Base-by-base conservation (phyloP, 2,329 filamentous ascomycete genomes). In the Penicillium sp. region DNA sequence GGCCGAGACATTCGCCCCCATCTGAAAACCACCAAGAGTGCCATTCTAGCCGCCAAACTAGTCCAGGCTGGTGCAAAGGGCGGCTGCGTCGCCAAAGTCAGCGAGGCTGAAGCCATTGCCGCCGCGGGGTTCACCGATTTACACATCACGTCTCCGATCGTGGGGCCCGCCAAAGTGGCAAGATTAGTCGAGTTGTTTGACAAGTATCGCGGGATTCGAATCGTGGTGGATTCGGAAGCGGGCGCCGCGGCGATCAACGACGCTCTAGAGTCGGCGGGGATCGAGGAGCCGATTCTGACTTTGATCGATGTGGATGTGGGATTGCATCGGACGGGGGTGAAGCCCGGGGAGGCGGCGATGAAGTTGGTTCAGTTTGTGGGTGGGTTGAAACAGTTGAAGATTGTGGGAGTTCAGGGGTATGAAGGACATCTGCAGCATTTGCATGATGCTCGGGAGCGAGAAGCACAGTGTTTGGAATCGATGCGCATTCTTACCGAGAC, bases 381-480 rank as follows among this genome's bases (percentile, higher is more conserved):
- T 0, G 53, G 51, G 5, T 53, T 73, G 28, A 58, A 62, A 47
- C 63, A 73, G 48, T 53, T 79, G 40, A 63, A 64, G 7, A 52
- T 79, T 50, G 71, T 77, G 36, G 76, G 76, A 1, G 68, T 78
- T 1, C 75, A 78, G 53, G 76, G 76, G 0, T 79, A 79, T 48
- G 76, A 79, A 55, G 76, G 76, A 1, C 76, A 79, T 60, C 52
- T 78, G 36, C 76, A 79, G 63, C 76, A 79, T 62, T 53, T 78
- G 9, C 75, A 77, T 53, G 65, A 67, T 32, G 51, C 55, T 1
- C 70, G 70, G 6, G 72, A 73, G 49, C 65, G 76, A 24, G 69
- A 66, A 54, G 56, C 40, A 11, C 58, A 66, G 49, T 78, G 75
- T 56, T 62, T 76, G 4, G 69, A 68, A 48, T 73, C 73, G 0